Percentiles rank a stretch among this genome's conserved stretches.
Conservation (phyloP, 225 moss, liverwort and hornwort species). For the Neckera pumila region DNA sequence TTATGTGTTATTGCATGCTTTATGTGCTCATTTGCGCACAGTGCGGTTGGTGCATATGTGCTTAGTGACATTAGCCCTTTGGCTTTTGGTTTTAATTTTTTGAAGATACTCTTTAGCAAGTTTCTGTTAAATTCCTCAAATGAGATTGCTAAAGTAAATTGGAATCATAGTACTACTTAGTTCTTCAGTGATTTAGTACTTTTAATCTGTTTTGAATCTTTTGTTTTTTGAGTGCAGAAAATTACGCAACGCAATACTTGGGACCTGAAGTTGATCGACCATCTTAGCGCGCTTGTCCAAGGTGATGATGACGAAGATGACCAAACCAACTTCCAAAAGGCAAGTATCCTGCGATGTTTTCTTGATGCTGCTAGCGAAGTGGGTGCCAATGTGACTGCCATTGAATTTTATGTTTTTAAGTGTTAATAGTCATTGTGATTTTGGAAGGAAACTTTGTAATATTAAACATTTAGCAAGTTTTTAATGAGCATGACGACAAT, state of each 20-base stretch:
- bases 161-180: not conserved
- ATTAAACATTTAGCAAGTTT: not conserved
- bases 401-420: not conserved
- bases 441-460: not conserved
- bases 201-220: not conserved
- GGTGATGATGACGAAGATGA: slow-evolving; percentile 67
- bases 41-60: not conserved
- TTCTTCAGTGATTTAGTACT: not conserved
- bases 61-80: not conserved
- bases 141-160: not conserved
- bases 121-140: not conserved
- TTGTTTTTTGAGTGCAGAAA: slow-evolving; percentile 45
- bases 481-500: not conserved
- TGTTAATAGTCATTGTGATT: not conserved
- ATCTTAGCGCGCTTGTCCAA: slow-evolving; percentile 82
- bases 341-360: slow-evolving; percentile 1
- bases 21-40: not conserved
- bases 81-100: not conserved
- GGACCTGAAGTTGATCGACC: slow-evolving; percentile 85
- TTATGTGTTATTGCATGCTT: not conserved
- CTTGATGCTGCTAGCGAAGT: not conserved
- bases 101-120: not conserved
- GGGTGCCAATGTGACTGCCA: not conserved
- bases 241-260: slow-evolving; percentile 95
- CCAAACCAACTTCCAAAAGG: slow-evolving; percentile 89